Evolutionary conservation across 163 green algal genomes (phyloP).

Genomic region (Trebouxia gelatinosa): DNA sequence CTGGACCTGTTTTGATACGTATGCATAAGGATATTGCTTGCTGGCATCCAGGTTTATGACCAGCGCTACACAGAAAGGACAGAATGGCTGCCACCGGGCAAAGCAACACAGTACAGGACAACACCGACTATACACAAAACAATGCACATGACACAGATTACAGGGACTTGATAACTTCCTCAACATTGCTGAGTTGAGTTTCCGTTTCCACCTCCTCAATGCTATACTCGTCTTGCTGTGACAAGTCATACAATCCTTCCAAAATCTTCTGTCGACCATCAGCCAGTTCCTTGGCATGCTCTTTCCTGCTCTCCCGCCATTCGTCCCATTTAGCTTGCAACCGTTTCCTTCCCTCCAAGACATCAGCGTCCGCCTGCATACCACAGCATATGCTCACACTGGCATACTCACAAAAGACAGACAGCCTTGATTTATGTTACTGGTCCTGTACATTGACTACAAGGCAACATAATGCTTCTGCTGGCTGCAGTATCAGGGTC

Average conservation of each 20-base stretch:
- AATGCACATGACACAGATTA: too few species aligned
- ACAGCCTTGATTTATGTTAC: neutral
- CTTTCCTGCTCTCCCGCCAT: slow-evolving; percentile 53
- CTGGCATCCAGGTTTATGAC: too few species aligned
- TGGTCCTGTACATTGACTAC: too few species aligned
- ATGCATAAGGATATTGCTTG: too few species aligned
- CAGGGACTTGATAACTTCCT: slow-evolving; percentile 34
- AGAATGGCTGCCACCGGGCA: too few species aligned
- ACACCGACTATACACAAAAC: too few species aligned
- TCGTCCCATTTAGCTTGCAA: slow-evolving; percentile 68
- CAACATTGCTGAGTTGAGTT: slow-evolving; percentile 5
- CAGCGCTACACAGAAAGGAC: too few species aligned
- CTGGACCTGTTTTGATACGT: too few species aligned
- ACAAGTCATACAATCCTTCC: slow-evolving; percentile 38
- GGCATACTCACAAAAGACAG: neutral
- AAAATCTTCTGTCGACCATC: slow-evolving; percentile 55
- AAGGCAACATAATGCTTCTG: too few species aligned
- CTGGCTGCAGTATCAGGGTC: too few species aligned
- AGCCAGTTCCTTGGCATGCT: slow-evolving; percentile 47
- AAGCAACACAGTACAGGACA: too few species aligned
- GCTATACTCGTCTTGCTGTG: slow-evolving; percentile 56
- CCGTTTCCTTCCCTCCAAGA: slow-evolving; percentile 67
- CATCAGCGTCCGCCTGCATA: slow-evolving; percentile 69
- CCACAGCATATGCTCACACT: neutral
- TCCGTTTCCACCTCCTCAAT: slow-evolving; percentile 70